Base-by-base conservation (phyloP, 805 yeast species). In the Nadsonia fulvescens region DNA sequence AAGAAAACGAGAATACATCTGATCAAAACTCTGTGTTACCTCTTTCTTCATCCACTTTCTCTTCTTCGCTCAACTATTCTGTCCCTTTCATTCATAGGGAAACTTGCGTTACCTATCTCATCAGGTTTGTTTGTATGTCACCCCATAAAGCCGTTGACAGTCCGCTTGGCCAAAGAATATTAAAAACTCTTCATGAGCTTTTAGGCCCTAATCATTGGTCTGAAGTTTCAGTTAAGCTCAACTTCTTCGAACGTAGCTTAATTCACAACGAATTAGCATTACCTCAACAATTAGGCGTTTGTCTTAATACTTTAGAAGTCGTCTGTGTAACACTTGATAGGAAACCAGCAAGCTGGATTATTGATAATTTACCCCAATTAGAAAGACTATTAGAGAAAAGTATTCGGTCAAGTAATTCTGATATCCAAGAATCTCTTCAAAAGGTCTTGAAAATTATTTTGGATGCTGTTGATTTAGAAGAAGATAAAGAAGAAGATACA, bases 241-340 rank as follows among this genome's bases (percentile, higher is more conserved):
- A 73, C 1, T 82, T 78, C 48, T 89, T 89, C 43, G 98, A 89
- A 37, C 70, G 89, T 35, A 78, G 82, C 40, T 53, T 89, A 28
- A 67, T 77, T 11, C 70, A 78, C 15, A 70, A 78, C 30, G 94
- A 86, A 36, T 63, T 81, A 8, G 62, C 69, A 18, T 71, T 71
- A 33, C 39, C 46, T 3, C 43, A 43, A 12, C 61, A 76, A 20
- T 46, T 81, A 13, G 79, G 82, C 2, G 74, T 76, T 38, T 77
- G 93, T 38, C 56, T 83, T 40, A 91, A 89, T 50, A 93, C 98
- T 0, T 52, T 91, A 25, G 93, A 81, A 45, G 95, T 89, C 0
- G 58, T 89, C 23, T 71, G 74, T 7, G 77, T 82, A 23, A 81
- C 82, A 1, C 54, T 89, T 28, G 77, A 72, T 35, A 77, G 81